Evolutionary conservation across 1,284 basidiomycete species (phyloP), one percentile per base, ranked within the genome.

Genomic region (Blastosporella zonata): DNA sequence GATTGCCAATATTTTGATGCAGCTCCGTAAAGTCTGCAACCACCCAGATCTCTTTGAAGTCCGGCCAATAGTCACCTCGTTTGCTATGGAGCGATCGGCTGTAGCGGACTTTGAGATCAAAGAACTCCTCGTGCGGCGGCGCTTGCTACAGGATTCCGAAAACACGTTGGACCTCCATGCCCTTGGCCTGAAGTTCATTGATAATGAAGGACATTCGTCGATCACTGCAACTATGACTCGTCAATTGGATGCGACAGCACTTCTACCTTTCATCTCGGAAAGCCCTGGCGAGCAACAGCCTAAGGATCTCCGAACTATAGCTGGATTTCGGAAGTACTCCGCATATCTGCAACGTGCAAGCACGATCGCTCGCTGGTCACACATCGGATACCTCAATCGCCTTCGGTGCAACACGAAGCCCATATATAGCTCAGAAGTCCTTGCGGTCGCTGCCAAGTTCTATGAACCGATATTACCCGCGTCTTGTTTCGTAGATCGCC

Each of bases 1-100:
- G 65, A 93, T 98, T 52, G 93, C 95, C 67, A 98, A 98, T 65
- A 91, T 96, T 52, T 77, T 98, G 51, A 98, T 98, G 95, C 96
- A 98, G 65, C 77, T 97, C 17, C 81, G 92, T 44, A 95, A 95
- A 69, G 92, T 94, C 33, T 96, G 94, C 74, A 97, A 97, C 60
- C 94, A 97, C 64, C 95, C 95, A 0, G 90, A 97, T 63, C 74
- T 98, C 18, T 97, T 98, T 66, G 96, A 98, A 68, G 90, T 96
- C 15, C 82, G 95, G 35, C 93, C 93, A 0, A 92, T 97, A 57
- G 82, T 92, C 37, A 97, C 95, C 1, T 93, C 92, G 6, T 96
- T 97, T 65, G 84, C 88, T 0, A 92, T 94, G 87, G 70, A 78
- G 29, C 80, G 82, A 23, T 90, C 91, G 18, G 91, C 88, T 3